Evolutionary conservation across 345 rosid genomes (phyloP).

Genomic region (Brassica cretica): DNA sequence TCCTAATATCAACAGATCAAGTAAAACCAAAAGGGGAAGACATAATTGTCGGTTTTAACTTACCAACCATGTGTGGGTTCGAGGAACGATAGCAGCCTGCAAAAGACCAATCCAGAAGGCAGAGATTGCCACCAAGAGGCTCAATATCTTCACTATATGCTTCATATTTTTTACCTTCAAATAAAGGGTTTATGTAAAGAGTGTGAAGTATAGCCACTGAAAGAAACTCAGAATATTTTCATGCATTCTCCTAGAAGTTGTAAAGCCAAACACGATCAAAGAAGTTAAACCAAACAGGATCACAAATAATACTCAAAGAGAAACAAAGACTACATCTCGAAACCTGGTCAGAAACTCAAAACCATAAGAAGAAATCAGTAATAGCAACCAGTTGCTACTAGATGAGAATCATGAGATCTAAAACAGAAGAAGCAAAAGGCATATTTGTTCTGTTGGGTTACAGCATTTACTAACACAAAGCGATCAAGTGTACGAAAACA

Average conservation of each 20-base stretch:
- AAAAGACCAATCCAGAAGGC: conserved; percentile 60
- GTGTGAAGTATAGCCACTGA: neutral
- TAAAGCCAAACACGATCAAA: no score
- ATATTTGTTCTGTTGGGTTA: neutral
- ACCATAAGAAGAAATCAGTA: neutral
- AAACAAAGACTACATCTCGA: no score
- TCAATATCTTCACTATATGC: conserved; percentile 59
- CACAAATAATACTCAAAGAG: no score
- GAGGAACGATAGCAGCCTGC: conserved; percentile 54
- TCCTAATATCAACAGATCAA: neutral
- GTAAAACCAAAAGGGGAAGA: neutral
- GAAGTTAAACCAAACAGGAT: no score
- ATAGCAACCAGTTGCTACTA: neutral
- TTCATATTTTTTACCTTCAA: conserved; percentile 34
- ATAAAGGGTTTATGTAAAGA: neutral
- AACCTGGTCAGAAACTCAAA: neutral
- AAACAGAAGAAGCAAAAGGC: neutral
- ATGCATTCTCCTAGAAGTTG: no score
- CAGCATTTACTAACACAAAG: neutral
- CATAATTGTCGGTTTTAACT: conserved; percentile 8
- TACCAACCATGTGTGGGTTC: conserved; percentile 56
- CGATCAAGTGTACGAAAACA: neutral
- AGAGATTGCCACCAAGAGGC: conserved; percentile 48
- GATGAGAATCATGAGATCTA: neutral
- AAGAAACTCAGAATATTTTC: neutral